Base-by-base conservation (phyloP, 2,329 filamentous ascomycete genomes). In the Ophiostoma sp. region DNA sequence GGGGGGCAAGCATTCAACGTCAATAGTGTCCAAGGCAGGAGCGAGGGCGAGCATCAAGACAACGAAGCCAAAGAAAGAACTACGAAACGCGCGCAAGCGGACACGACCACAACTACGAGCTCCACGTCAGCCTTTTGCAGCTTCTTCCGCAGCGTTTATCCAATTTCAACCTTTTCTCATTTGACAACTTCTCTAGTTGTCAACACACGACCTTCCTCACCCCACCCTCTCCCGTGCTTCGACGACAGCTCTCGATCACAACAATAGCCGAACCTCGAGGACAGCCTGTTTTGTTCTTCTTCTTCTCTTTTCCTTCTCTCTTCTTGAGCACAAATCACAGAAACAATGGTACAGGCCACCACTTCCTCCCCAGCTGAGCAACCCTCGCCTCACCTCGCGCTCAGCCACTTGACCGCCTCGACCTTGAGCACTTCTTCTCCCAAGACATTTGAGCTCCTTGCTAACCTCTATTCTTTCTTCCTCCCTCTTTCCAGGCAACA, bases 401-500 rank as follows among this genome's bases (percentile, higher is more conserved):
- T 3, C 57, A 8, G 11, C n/a, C 61, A 15, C 61, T 39, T 64
- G 55, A 59, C 55, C 61, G 59, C 59, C 59, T 42, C 33, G 57
- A 8, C 31, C 17, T n/a, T 3, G 42, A 48, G 12, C 42, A 4
- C 15, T n/a, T n/a, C n/a, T n/a, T n/a, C n/a, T n/a, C n/a, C n/a
- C 15, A 48, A 36, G 8, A 19, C 42, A 48, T 12, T 61, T 3
- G 36, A 28, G 2, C 61, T 45, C 15, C 11, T 11, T 66, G 61
- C 61, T 66, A 45, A 66, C 61, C n/a, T 22, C 31, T n/a, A 2
- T n/a, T n/a, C 6, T 45, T 9, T 15, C 3, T 25, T 25, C 22
- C 19, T n/a, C 17, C 17, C 17, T 19, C 22, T 6, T 25, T n/a
- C 73, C 19, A 85, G 83, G 81, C 84, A 77, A 68, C 76, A 72